Conservation (phyloP, 2,329 filamentous ascomycete species). For the Intubia oerlemansii region DNA sequence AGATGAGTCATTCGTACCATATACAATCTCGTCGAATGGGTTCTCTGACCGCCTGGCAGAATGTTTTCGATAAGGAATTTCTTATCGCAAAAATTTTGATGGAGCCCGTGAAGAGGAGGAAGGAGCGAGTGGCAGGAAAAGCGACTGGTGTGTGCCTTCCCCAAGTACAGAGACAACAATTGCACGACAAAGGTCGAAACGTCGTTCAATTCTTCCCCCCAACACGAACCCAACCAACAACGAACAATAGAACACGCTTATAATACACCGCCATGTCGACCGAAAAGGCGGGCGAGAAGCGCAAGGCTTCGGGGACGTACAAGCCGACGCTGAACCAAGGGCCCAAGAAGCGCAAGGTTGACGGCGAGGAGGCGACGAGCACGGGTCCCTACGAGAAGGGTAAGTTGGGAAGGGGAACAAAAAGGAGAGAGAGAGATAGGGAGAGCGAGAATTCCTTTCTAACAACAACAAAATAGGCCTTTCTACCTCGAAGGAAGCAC, state of each 20-base stretch:
- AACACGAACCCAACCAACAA: neutral
- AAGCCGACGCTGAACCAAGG: conserved; percentile 22
- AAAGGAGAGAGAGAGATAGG: too few relatives aligned
- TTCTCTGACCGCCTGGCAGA: conserved; percentile 18
- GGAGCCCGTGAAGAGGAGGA: too few relatives aligned
- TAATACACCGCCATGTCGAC: conserved; percentile 29
- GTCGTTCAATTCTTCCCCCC: neutral
- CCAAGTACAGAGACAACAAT: too few relatives aligned
- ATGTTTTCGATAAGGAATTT: conserved; percentile 5
- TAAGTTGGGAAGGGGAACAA: too few relatives aligned
- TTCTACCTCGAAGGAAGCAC: conserved; percentile 57
- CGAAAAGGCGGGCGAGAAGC: conserved; percentile 30
- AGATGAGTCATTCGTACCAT: too few relatives aligned
- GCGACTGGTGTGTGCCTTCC: too few relatives aligned
- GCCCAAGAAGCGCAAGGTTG: conserved; percentile 29
- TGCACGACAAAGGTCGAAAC: too few relatives aligned
- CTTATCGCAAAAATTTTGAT: neutral
- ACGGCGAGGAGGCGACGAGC: too few relatives aligned
- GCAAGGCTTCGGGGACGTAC: conserved; percentile 26
- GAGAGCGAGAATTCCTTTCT: too few relatives aligned
- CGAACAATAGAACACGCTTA: conserved; percentile 1
- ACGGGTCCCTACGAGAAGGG: too few relatives aligned
- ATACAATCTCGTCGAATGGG: too few relatives aligned
- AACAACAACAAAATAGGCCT: neutral
- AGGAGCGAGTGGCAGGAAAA: too few relatives aligned